Percentiles rank a stretch among this genome's conserved stretches.
phyloP scores from a whole-genome alignment of 2,329 filamentous ascomycete genomes.

The Aspergillus arachidicola region DNA sequence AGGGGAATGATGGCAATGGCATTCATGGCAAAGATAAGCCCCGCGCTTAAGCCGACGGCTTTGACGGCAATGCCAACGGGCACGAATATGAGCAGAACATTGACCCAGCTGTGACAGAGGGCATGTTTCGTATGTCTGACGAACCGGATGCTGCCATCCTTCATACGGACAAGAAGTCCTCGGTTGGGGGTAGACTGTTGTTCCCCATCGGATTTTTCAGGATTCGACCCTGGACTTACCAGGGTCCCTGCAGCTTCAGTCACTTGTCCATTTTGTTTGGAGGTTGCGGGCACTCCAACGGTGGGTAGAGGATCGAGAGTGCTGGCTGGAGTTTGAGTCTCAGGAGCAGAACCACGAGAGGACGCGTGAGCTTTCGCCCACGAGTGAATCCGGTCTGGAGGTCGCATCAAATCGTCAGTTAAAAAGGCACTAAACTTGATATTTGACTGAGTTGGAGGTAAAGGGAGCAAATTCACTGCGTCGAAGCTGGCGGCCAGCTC shows the following conservation, averaged over 20 bases:
- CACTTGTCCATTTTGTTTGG: slow-evolving; percentile 32
- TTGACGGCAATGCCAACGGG: slow-evolving; percentile 44
- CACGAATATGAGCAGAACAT: slow-evolving; percentile 47
- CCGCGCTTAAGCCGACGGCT: slow-evolving; percentile 53
- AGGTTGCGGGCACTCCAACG: not conserved
- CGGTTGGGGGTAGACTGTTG: slow-evolving; percentile 25
- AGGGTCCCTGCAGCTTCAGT: slow-evolving; percentile 22
- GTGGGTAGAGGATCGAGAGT: slow-evolving; percentile 8
- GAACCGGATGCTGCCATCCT: slow-evolving; percentile 36
- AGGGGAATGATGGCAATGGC: slow-evolving; percentile 75
- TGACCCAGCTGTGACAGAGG: slow-evolving; percentile 45
- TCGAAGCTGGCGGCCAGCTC: not conserved
- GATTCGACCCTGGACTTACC: slow-evolving; percentile 20
- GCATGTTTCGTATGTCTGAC: slow-evolving; percentile 36
- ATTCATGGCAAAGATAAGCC: slow-evolving; percentile 72
- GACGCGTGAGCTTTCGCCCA: slow-evolving; percentile 46
- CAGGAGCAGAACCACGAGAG: slow-evolving; percentile 18
- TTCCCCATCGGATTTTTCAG: slow-evolving; percentile 19
- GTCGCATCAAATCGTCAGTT: slow-evolving; percentile 4
- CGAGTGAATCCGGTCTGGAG: slow-evolving; percentile 40
- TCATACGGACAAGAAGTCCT: slow-evolving; percentile 30
- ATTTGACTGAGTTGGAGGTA: not conserved
- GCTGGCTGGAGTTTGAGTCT: not conserved
- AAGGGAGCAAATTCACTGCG: slow-evolving; percentile 1
- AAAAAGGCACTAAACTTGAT: not conserved